These are phyloP conservation scores for Epichloe coenophiala DNA, from an alignment of 2,329 filamentous ascomycete genomes.

Conservation along the genomic window DNA sequence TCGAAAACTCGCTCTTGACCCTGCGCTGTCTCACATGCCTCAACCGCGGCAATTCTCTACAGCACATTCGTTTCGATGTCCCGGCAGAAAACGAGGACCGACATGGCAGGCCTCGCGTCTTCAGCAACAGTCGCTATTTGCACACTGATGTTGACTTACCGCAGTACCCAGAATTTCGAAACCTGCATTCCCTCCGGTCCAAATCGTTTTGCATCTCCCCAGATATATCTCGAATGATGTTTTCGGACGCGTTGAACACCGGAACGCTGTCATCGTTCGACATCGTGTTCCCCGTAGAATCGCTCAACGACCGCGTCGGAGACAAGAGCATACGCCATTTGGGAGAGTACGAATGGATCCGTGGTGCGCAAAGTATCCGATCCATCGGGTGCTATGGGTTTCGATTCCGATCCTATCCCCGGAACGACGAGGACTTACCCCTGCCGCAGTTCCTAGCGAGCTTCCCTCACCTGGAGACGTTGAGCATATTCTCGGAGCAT, in stretches of 20 bases:
- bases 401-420: slow-evolving; percentile 17
- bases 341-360: slow-evolving; percentile 20
- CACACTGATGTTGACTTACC: background rate
- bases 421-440: slow-evolving; percentile 16
- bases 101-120: slow-evolving; percentile 1
- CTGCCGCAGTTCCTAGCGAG: slow-evolving; percentile 21
- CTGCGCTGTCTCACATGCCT: slow-evolving; percentile 16
- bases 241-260: slow-evolving; percentile 13
- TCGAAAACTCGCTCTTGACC: slow-evolving; percentile 11
- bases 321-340: slow-evolving; percentile 17
- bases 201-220: slow-evolving; percentile 13
- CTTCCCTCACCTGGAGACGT: slow-evolving; percentile 22
- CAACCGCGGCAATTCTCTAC: slow-evolving; percentile 13
- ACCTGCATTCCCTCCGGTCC: slow-evolving; percentile 17
- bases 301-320: slow-evolving; percentile 12
- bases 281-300: slow-evolving; percentile 20
- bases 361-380: slow-evolving; percentile 19
- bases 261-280: slow-evolving; percentile 21
- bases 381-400: slow-evolving; percentile 23
- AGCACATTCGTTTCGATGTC: slow-evolving; percentile 19
- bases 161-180: slow-evolving; percentile 10
- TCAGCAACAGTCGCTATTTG: background rate
- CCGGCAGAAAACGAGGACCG: slow-evolving; percentile 12
- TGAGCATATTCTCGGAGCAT: slow-evolving; percentile 20
- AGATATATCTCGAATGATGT: slow-evolving; percentile 10